Percentiles rank a stretch among this genome's conserved stretches.
Conservation (phyloP, 2,329 filamentous ascomycete genomes). For the Botrytis aclada region DNA sequence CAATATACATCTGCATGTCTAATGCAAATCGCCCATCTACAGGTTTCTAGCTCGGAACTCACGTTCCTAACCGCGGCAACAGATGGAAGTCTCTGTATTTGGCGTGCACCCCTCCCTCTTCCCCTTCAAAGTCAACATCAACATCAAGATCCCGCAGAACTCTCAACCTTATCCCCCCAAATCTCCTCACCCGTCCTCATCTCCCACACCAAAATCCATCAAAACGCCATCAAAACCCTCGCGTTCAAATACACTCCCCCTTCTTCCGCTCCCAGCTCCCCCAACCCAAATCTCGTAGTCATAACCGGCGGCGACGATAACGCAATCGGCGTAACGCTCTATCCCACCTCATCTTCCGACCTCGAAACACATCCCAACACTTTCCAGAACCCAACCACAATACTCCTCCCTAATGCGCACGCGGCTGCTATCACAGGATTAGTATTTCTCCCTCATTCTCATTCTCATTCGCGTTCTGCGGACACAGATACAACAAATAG, state of each 20-base stretch:
- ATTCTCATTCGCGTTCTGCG: neutral
- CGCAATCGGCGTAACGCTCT: conserved; percentile 59
- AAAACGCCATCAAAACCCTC: conserved; percentile 73
- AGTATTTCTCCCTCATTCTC: conserved; percentile 34
- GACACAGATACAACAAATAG: neutral
- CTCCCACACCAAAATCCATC: conserved; percentile 57
- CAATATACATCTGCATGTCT: conserved; percentile 72
- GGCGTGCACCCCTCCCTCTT: conserved; percentile 38
- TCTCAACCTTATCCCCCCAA: neutral
- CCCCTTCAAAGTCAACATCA: neutral
- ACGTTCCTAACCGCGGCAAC: conserved; percentile 68
- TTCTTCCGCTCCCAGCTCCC: neutral
- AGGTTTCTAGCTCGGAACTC: conserved; percentile 41
- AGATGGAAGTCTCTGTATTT: conserved; percentile 72
- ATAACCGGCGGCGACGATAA: conserved; percentile 88
- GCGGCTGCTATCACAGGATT: conserved; percentile 67
- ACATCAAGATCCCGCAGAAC: neutral
- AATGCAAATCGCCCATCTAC: conserved; percentile 54
- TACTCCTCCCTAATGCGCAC: conserved; percentile 58
- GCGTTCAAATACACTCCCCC: conserved; percentile 41
- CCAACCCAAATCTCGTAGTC: conserved; percentile 45
- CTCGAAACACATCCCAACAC: neutral
- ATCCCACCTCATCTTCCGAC: conserved; percentile 27
- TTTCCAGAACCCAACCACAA: neutral
- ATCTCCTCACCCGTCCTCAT: conserved; percentile 19